A percentile compares a stretch with the other conserved stretches of the same genome.
These are phyloP conservation scores for Aureobasidium sp. DNA, from an alignment of 2,329 filamentous ascomycete genomes.

Conservation along the genomic window DNA sequence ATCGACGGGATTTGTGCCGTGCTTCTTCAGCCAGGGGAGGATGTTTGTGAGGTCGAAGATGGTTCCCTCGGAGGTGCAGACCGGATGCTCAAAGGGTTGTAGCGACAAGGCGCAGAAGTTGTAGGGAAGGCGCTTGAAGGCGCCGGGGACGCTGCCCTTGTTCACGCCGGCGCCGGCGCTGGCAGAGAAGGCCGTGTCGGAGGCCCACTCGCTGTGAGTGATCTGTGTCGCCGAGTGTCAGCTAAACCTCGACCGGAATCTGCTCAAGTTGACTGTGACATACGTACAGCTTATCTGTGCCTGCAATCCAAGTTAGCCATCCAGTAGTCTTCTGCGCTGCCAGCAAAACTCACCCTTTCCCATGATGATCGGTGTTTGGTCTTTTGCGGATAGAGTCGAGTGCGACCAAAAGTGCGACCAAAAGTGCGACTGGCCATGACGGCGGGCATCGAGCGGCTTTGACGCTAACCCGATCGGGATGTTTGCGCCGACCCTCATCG, in stretches of 20 bases:
- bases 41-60: conserved; percentile 97
- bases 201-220: conserved; percentile 96
- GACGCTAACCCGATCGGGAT: neutral
- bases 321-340: neutral
- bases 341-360: conserved; percentile 17
- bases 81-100: conserved; percentile 88
- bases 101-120: conserved; percentile 96
- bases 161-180: conserved; percentile 59
- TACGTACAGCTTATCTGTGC: conserved; percentile 34
- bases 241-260: neutral
- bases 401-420: conserved; percentile 6
- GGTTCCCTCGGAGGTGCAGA: conserved; percentile 78
- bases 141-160: conserved; percentile 48
- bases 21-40: conserved; percentile 84
- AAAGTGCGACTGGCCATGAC: neutral
- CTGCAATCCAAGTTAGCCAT: conserved; percentile 9
- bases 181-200: conserved; percentile 77
- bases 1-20: conserved; percentile 83
- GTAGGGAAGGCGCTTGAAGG: conserved; percentile 86
- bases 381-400: neutral
- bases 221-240: conserved; percentile 45
- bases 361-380: conserved; percentile 14
- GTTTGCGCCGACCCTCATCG: neutral
- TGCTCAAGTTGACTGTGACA: conserved; percentile 16
- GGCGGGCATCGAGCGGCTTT: neutral